phyloP scores from a whole-genome alignment of 768 basidiomycete species.

The Mycena leptocephala region DNA sequence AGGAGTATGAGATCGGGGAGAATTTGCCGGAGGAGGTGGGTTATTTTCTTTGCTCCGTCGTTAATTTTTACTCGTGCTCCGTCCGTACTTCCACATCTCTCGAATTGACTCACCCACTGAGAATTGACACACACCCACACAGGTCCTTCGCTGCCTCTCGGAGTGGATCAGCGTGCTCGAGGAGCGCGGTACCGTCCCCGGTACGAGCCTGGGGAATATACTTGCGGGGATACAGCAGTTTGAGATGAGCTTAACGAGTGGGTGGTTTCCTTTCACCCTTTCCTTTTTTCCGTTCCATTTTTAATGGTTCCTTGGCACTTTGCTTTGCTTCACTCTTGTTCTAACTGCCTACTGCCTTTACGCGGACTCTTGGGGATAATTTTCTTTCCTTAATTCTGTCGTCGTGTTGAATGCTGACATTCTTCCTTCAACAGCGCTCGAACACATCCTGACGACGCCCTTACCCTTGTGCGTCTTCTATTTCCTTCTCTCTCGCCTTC shows the following conservation, averaged over 20 bases:
- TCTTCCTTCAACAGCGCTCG: constrained; percentile 57
- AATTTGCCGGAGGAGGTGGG: constrained; percentile 72
- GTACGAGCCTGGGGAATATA: constrained; percentile 48
- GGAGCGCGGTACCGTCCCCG: constrained; percentile 70
- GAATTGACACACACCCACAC: too few species aligned
- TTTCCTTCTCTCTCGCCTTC: neutral
- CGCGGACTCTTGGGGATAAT: too few species aligned
- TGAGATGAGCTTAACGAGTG: constrained; percentile 70
- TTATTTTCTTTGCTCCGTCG: too few species aligned
- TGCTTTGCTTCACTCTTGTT: neutral
- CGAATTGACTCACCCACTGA: neutral
- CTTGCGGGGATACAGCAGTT: constrained; percentile 66
- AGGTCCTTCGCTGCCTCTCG: constrained; percentile 62
- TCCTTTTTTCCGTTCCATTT: neutral
- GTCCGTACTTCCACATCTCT: too few species aligned
- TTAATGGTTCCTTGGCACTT: too few species aligned
- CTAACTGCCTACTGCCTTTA: too few species aligned
- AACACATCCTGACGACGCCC: constrained; percentile 75
- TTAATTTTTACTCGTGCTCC: too few species aligned
- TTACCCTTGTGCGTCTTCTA: constrained; percentile 71
- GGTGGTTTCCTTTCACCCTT: neutral
- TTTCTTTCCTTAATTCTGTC: neutral
- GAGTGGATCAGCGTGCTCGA: constrained; percentile 75
- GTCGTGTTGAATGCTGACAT: too few species aligned
- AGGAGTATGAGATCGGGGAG: constrained; percentile 56